A percentile compares a stretch with the other conserved stretches of the same genome.
phyloP scores from a whole-genome alignment of 2,329 filamentous ascomycete species.

The Paecilomyces fulvus region DNA sequence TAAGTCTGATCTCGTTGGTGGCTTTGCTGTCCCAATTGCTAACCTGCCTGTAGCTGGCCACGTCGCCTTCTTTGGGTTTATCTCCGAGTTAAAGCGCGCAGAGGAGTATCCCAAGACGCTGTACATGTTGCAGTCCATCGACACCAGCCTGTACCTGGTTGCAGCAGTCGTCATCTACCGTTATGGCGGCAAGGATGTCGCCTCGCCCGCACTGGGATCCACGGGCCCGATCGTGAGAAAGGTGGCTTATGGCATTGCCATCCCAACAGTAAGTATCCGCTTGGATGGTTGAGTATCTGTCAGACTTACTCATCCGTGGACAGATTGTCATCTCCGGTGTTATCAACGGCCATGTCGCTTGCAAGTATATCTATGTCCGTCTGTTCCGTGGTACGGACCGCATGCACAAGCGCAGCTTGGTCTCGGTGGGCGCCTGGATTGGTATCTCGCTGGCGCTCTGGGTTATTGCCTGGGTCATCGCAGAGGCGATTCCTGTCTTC shows the following conservation, averaged over 20 bases:
- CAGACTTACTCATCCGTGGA: background rate
- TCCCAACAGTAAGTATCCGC: constrained; percentile 46
- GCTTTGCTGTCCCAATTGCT: background rate
- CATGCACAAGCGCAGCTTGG: constrained; percentile 42
- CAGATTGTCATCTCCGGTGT: constrained; percentile 61
- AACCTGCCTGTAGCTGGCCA: constrained; percentile 42
- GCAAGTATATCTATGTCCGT: constrained; percentile 58
- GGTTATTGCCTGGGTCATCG: constrained; percentile 58
- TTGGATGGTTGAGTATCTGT: background rate
- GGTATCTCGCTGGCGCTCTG: constrained; percentile 48
- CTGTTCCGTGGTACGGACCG: constrained; percentile 53
- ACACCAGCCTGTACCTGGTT: constrained; percentile 55
- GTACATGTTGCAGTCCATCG: constrained; percentile 50
- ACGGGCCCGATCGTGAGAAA: constrained; percentile 50
- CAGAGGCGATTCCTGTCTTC: constrained; percentile 62
- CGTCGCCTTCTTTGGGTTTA: constrained; percentile 61
- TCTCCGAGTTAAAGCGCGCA: constrained; percentile 55
- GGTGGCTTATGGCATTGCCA: constrained; percentile 58
- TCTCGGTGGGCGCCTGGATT: constrained; percentile 51
- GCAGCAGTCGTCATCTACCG: constrained; percentile 61
- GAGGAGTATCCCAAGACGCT: constrained; percentile 56
- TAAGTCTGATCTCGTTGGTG: constrained; percentile 15
- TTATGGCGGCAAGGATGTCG: constrained; percentile 53
- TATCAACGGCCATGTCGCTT: constrained; percentile 59
- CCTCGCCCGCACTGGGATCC: constrained; percentile 59